Conservation (phyloP, 2,329 filamentous ascomycete species). For the Epichloe coenophiala region DNA sequence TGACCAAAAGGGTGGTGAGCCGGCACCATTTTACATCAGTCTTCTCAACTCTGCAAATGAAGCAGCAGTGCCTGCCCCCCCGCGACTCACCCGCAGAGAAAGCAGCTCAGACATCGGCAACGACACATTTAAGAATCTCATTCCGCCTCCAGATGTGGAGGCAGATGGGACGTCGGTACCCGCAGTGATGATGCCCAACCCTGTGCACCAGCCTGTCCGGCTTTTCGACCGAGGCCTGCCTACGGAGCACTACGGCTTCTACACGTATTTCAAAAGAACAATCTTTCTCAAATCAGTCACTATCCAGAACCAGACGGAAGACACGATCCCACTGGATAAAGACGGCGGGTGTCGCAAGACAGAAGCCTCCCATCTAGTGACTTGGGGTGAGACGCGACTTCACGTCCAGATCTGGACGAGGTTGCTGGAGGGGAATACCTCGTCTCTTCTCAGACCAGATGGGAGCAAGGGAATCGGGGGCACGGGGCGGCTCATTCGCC, state of each 20-base stretch:
- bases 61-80: constrained; percentile 14
- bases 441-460: constrained; percentile 19
- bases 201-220: constrained; percentile 63
- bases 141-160: constrained; percentile 51
- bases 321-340: constrained; percentile 33
- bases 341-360: constrained; percentile 39
- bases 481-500: constrained; percentile 23
- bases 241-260: constrained; percentile 88
- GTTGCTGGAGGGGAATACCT: constrained; percentile 30
- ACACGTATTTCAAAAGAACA: constrained; percentile 78
- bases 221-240: constrained; percentile 71
- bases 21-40: constrained; percentile 79
- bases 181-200: constrained; percentile 57
- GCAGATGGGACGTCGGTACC: constrained; percentile 59
- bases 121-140: constrained; percentile 23
- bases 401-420: constrained; percentile 55
- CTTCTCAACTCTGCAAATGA: constrained; percentile 38
- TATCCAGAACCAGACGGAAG: constrained; percentile 29
- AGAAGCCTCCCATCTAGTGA: constrained; percentile 42
- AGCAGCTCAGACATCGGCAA: constrained; percentile 10
- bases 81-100: constrained; percentile 13
- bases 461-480: constrained; percentile 15
- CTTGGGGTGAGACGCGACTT: constrained; percentile 47
- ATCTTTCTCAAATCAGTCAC: constrained; percentile 60
- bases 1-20: constrained; percentile 63